Percentiles rank a stretch among this genome's conserved stretches.
Conservation (phyloP, 495 filamentous ascomycete genomes). For the Neurospora sp. region DNA sequence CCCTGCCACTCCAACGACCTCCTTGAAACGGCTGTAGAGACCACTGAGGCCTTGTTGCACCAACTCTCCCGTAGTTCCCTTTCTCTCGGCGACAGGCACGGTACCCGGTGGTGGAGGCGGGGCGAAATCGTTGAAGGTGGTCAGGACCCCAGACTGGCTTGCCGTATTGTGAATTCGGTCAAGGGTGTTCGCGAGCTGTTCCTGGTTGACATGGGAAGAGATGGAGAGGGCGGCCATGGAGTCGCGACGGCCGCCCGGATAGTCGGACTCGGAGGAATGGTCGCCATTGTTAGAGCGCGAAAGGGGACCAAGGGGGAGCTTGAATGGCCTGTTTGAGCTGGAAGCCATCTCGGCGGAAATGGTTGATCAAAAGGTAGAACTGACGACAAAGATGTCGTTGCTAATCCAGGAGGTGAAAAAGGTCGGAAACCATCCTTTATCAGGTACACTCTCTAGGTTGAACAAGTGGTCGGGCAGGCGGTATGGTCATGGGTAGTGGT, state of each 20-base stretch:
- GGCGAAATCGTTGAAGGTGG: slow-evolving; percentile 81
- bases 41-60: slow-evolving; percentile 76
- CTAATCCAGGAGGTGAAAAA: neutral
- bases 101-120: slow-evolving; percentile 35
- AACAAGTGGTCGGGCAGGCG: neutral
- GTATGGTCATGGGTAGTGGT: neutral
- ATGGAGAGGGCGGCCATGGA: slow-evolving; percentile 56
- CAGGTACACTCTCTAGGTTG: neutral
- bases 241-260: slow-evolving; percentile 34
- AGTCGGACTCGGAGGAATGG: neutral
- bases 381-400: neutral
- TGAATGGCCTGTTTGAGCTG: neutral
- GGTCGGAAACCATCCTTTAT: neutral
- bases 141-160: slow-evolving; percentile 66
- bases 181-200: slow-evolving; percentile 60
- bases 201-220: slow-evolving; percentile 49
- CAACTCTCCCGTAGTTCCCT: slow-evolving; percentile 57
- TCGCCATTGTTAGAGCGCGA: neutral
- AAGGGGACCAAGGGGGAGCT: neutral
- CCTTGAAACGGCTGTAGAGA: slow-evolving; percentile 70
- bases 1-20: slow-evolving; percentile 57
- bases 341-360: neutral
- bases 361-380: neutral
- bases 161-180: slow-evolving; percentile 78
- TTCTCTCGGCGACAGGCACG: slow-evolving; percentile 48